Evolutionary conservation across 139 green algal species (phyloP), one percentile per base, ranked within the genome.

Genomic region (Astrephomene gubernaculifera): DNA sequence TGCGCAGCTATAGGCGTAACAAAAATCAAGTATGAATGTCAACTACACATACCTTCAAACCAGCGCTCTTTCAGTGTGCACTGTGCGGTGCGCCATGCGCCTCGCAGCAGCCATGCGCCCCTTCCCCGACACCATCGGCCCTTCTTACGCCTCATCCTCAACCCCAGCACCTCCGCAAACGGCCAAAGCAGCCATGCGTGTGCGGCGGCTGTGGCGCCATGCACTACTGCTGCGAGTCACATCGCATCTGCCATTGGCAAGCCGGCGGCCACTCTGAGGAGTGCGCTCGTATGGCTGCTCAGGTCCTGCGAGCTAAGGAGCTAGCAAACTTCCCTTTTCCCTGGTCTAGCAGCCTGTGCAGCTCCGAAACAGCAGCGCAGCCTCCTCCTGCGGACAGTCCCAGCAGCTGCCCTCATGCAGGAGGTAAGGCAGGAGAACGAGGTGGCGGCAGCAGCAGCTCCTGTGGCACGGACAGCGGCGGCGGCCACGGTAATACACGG

Each of bases 151-250:
- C 57, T 14, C 57, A n/a, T 31, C 57, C 57, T 6, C 57, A 67
- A n/a, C 57, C 22, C 57, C 57, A 17, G 49, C 49, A 57, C 17
- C 49, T 25, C 14, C 49, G 14, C 49, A 57, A 57, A 17, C 12
- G 49, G 49, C 49, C 12, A 57, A 57, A 57, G 22, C 69, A 36
- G 31, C 8, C 27, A 6, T 79, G 71, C 52, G 60, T 45, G 0
- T 83, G 76, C 60, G 41, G 10, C n/a, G 43, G 76, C 63, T 87
- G 81, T 25, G 29, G 70, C 14, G 81, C 39, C 2, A 43, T 87
- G 33, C 21, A 38, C 35, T 87, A 87, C 60, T 87, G 82, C 61
- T 75, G 71, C 43, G 44, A 72, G 4, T 44, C 71, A 4, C 82
- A 87, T 24, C 31, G 71, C n/a, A n/a, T n/a, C n/a, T n/a, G n/a